These are phyloP conservation scores for Beauveria sp. DNA, from an alignment of 2,329 filamentous ascomycete species.

Conservation along the genomic window DNA sequence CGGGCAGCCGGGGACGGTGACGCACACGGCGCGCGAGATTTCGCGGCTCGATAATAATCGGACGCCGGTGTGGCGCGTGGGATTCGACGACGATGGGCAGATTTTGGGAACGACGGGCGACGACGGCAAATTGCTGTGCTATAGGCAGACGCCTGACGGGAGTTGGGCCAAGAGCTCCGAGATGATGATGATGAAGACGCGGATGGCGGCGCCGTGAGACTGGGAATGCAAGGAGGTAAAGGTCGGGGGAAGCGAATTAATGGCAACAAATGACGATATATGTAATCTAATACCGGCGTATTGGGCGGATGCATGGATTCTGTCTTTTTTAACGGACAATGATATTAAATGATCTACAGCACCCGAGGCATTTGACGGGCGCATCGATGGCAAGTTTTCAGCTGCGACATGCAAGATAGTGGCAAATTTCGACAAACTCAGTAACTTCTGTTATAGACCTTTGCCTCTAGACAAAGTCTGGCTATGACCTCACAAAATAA, in stretches of 20 bases:
- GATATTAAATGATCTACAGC: too few relatives aligned
- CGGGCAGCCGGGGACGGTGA: conserved; percentile 38
- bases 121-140: conserved; percentile 59
- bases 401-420: too few relatives aligned
- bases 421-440: too few relatives aligned
- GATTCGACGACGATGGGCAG: conserved; percentile 63
- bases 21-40: conserved; percentile 37
- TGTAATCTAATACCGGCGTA: background rate
- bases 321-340: background rate
- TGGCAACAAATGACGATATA: background rate
- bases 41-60: conserved; percentile 60
- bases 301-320: background rate
- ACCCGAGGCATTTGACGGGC: too few relatives aligned
- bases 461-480: too few relatives aligned
- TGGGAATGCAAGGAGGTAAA: background rate
- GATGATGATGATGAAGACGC: conserved; percentile 49
- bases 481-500: background rate
- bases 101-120: conserved; percentile 70
- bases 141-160: conserved; percentile 51
- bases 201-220: conserved; percentile 38
- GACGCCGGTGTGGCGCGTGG: conserved; percentile 67
- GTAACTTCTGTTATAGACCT: too few relatives aligned
- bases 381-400: too few relatives aligned
- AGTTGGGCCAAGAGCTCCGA: conserved; percentile 54
- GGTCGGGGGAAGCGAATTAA: background rate